phyloP scores from a whole-genome alignment of 2,329 filamentous ascomycete genomes.

The Calonectria henricotiae region DNA sequence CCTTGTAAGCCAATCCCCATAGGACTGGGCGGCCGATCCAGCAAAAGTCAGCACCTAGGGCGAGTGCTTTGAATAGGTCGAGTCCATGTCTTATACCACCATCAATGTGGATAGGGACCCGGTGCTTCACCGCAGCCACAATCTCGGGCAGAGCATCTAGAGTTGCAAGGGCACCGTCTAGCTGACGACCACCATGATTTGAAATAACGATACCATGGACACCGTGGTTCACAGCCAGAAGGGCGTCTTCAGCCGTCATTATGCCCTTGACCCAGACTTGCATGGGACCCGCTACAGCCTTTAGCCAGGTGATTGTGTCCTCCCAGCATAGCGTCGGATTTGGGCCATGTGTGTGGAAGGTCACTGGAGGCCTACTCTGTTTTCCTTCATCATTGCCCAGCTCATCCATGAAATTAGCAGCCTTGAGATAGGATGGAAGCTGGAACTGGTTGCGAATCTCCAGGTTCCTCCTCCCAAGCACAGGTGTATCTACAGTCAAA shows the following conservation, averaged over 20 bases:
- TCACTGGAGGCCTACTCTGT: background rate
- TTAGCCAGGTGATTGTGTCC: slow-evolving; percentile 10
- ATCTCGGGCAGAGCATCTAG: slow-evolving; percentile 9
- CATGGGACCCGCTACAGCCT: background rate
- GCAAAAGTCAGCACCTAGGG: slow-evolving; percentile 9
- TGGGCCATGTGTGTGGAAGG: slow-evolving; percentile 5
- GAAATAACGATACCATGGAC: slow-evolving; percentile 54
- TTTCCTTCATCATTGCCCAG: background rate
- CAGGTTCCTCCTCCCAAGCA: slow-evolving; percentile 43
- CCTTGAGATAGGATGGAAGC: slow-evolving; percentile 6
- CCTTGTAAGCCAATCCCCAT: slow-evolving; percentile 16
- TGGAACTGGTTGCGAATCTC: slow-evolving; percentile 40
- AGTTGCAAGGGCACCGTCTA: slow-evolving; percentile 55
- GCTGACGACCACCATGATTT: no score
- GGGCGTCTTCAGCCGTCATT: slow-evolving; percentile 54
- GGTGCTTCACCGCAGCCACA: slow-evolving; percentile 6
- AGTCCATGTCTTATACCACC: slow-evolving; percentile 8
- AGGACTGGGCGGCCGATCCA: slow-evolving; percentile 8
- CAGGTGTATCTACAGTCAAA: slow-evolving; percentile 49
- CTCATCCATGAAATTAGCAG: background rate
- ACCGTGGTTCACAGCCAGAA: slow-evolving; percentile 51
- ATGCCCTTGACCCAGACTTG: slow-evolving; percentile 51
- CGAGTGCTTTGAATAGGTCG: slow-evolving; percentile 8
- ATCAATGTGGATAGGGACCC: slow-evolving; percentile 8
- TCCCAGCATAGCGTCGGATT: slow-evolving; percentile 10